A percentile compares a stretch with the other conserved stretches of the same genome.
phyloP scores from a whole-genome alignment of 257 asterid species.

The Perilla frutescens region DNA sequence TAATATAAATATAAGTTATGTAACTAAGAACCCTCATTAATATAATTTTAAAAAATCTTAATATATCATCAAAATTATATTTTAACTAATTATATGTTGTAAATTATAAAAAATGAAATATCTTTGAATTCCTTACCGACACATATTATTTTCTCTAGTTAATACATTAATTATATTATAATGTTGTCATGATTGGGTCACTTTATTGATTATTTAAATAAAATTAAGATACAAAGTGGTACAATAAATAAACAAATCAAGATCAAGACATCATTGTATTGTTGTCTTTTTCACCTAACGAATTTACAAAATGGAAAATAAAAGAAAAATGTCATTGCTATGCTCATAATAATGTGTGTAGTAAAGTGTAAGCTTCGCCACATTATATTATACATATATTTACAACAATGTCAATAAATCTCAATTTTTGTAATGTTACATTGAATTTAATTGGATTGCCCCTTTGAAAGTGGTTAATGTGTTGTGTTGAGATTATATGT shows the following conservation, averaged over 20 bases:
- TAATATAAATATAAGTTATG: too few species aligned
- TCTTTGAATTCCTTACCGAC: too few species aligned
- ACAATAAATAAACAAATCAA: constrained; percentile 19
- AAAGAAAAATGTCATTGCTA: background rate
- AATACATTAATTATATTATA: background rate
- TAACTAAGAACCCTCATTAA: too few species aligned
- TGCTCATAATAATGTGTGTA: background rate
- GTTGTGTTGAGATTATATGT: too few species aligned
- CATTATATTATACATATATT: background rate
- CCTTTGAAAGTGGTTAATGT: too few species aligned
- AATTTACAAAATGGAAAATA: constrained; percentile 18
- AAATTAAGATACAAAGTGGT: background rate
- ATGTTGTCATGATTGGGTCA: background rate
- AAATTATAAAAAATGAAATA: too few species aligned
- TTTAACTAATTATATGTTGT: too few species aligned
- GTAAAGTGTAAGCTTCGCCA: constrained; percentile 11
- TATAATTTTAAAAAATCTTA: too few species aligned
- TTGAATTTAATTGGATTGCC: background rate
- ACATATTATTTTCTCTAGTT: background rate
- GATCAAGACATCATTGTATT: constrained; percentile 13
- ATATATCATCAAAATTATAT: too few species aligned
- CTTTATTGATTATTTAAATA: background rate
- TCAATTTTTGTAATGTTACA: background rate
- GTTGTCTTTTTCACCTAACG: constrained; percentile 29
- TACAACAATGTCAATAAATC: background rate